These are phyloP conservation scores for Trichoderma aggressivum DNA, from an alignment of 2,329 filamentous ascomycete genomes.

Conservation along the genomic window DNA sequence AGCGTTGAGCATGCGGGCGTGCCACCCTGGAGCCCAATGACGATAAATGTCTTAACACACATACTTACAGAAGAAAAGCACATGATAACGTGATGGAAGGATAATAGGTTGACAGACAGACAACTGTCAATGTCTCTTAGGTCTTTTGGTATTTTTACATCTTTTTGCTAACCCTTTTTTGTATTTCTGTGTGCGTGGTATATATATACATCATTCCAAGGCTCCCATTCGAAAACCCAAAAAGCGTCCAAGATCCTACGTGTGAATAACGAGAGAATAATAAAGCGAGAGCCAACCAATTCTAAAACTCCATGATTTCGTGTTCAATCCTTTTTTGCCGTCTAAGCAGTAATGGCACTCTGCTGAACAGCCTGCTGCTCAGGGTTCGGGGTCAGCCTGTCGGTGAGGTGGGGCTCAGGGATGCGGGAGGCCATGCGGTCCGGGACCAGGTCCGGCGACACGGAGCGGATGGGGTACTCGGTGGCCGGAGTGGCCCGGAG, in stretches of 20 bases:
- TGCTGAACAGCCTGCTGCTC: constrained; percentile 38
- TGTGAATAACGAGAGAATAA: constrained; percentile 15
- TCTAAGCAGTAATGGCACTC: constrained; percentile 23
- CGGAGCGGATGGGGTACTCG: constrained; percentile 53
- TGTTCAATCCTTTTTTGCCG: too few relatives aligned
- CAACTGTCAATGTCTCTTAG: neutral
- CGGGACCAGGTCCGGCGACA: constrained; percentile 58
- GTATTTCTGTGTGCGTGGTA: neutral
- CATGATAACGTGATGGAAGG: neutral
- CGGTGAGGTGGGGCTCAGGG: constrained; percentile 44
- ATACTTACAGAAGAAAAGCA: neutral
- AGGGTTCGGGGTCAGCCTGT: constrained; percentile 47
- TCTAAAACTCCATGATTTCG: constrained; percentile 14
- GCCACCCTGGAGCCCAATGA: constrained; percentile 5
- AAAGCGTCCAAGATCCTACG: constrained; percentile 3
- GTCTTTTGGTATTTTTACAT: neutral
- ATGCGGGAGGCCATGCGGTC: constrained; percentile 61
- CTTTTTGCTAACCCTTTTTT: constrained; percentile 5
- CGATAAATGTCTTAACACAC: neutral
- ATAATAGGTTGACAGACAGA: neutral
- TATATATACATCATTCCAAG: constrained; percentile 10
- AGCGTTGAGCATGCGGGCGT: neutral
- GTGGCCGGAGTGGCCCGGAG: constrained; percentile 53
- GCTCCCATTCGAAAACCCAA: neutral
- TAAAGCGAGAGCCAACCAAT: constrained; percentile 15